Percentiles rank a stretch among this genome's conserved stretches.
Conservation (phyloP, 495 filamentous ascomycete genomes). For the Penicillium longicatenatum region DNA sequence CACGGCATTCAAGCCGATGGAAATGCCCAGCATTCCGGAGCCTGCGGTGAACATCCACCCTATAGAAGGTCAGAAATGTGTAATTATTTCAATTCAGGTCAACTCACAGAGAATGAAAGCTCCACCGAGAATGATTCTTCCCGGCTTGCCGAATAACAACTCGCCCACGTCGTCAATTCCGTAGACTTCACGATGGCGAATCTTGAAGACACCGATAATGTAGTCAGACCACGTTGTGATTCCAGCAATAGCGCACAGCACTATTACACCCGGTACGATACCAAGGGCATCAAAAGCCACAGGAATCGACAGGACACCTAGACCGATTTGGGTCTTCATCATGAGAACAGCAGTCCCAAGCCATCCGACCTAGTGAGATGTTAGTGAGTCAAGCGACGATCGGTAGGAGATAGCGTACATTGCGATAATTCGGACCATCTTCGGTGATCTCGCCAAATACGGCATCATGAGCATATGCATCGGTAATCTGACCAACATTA, state of each 20-base stretch:
- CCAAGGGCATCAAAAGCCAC: slow-evolving; percentile 61
- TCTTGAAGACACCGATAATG: slow-evolving; percentile 70
- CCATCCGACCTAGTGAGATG: slow-evolving; percentile 33
- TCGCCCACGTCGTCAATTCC: slow-evolving; percentile 68
- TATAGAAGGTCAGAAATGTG: slow-evolving; percentile 54
- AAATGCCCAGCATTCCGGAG: slow-evolving; percentile 64
- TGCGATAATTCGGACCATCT: slow-evolving; percentile 24
- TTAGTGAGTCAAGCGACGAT: neutral
- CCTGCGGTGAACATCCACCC: slow-evolving; percentile 44
- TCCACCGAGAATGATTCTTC: slow-evolving; percentile 59
- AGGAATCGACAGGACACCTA: slow-evolving; percentile 65
- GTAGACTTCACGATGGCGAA: slow-evolving; percentile 63
- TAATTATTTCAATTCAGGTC: neutral
- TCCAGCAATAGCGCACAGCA: slow-evolving; percentile 55
- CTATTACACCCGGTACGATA: slow-evolving; percentile 55
- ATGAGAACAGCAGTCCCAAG: slow-evolving; percentile 39
- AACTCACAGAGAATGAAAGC: slow-evolving; percentile 51
- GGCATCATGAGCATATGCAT: slow-evolving; percentile 15
- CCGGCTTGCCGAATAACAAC: slow-evolving; percentile 63
- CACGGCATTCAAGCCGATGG: slow-evolving; percentile 68
- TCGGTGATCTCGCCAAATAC: slow-evolving; percentile 25
- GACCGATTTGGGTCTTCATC: slow-evolving; percentile 55
- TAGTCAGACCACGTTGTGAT: slow-evolving; percentile 75
- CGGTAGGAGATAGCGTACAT: slow-evolving; percentile 3
- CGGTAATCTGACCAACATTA: slow-evolving; percentile 2